Evolutionary conservation across 345 rosid species (phyloP), one percentile per base, ranked within the genome.

Genomic region (Pugionium cornutum): DNA sequence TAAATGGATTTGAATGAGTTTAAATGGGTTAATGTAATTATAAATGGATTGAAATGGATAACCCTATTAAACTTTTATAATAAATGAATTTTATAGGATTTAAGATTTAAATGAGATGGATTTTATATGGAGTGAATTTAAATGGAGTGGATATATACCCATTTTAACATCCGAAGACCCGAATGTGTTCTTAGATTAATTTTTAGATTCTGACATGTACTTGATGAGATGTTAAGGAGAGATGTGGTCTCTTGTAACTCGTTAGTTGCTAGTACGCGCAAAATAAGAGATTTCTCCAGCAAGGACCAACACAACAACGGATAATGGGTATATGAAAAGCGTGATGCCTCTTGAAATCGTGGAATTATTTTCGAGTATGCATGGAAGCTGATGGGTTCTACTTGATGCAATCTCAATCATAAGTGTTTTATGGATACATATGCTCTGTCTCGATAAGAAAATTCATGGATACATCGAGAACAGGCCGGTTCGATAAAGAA

Each of bases 171-270:
- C 18, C 18, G 18, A 18, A 18, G 18, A 18, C 18, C 18, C 18
- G 18, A 18, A 18, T 18, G 18, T 18, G 18, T 18, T 18, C 18
- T 18, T 18, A 18, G 18, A 18, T 18, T 18, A 18, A 18, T 18
- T 18, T 18, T 18, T 18, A 18, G 18, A 18, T 18, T 18, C 18
- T 18, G 18, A 18, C 18, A 18, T 60, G 82, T 79, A 34, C 81
- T 88, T 33, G 78, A 83, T 31, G 89, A 84, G 74, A 83, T 88
- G 89, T 81, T 77, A 0, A 66, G 69, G 18, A 82, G 77, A 69
- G 91, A 88, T 77, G 80, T 88, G 35, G 84, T 88, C 57, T 80
- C 91, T 66, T 88, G 96, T 92, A 88, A 84, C 64, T 86, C 96
- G 3, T 68, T 86, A 75, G 84, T 86, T 69, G 79, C 85, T 43